Evolutionary conservation across 2,329 filamentous ascomycete species (phyloP).

Genomic region (Aspergillus versicolor): DNA sequence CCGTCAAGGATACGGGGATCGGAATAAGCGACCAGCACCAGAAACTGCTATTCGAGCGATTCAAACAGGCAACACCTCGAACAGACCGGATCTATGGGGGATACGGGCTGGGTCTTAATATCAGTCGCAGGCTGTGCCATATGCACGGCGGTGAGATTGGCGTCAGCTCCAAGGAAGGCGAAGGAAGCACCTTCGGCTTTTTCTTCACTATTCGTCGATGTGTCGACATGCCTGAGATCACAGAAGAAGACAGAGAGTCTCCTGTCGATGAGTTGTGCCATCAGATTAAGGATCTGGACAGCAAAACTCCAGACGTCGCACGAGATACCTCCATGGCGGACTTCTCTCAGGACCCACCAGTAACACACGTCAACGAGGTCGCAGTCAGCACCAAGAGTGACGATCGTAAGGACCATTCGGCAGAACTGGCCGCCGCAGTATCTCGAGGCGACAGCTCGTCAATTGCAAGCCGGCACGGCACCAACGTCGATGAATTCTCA

Average conservation of each 20-base stretch:
- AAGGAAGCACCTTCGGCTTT: slow-evolving; percentile 59
- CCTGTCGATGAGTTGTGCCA: slow-evolving; percentile 19
- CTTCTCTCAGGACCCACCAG: slow-evolving; percentile 15
- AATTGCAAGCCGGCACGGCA: neutral
- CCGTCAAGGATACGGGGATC: slow-evolving; percentile 74
- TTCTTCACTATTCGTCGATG: slow-evolving; percentile 50
- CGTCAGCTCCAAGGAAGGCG: slow-evolving; percentile 57
- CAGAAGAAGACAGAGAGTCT: neutral
- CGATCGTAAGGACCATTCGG: slow-evolving; percentile 10
- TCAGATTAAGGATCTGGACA: slow-evolving; percentile 21
- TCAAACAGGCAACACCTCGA: slow-evolving; percentile 72
- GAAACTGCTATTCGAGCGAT: slow-evolving; percentile 73
- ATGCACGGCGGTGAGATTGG: slow-evolving; percentile 79
- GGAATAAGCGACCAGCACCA: slow-evolving; percentile 71
- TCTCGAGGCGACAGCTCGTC: neutral
- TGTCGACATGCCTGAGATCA: neutral
- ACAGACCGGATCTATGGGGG: slow-evolving; percentile 79
- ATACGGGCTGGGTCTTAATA: slow-evolving; percentile 75
- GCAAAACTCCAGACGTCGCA: slow-evolving; percentile 17
- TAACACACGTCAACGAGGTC: slow-evolving; percentile 14
- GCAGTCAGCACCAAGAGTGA: slow-evolving; percentile 6
- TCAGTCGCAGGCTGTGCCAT: slow-evolving; percentile 75
- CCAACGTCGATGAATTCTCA: neutral
- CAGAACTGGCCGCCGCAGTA: neutral
- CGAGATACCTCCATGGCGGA: slow-evolving; percentile 10